phyloP scores from a whole-genome alignment of 1,139 yeast species.

The Pichia sp. region DNA sequence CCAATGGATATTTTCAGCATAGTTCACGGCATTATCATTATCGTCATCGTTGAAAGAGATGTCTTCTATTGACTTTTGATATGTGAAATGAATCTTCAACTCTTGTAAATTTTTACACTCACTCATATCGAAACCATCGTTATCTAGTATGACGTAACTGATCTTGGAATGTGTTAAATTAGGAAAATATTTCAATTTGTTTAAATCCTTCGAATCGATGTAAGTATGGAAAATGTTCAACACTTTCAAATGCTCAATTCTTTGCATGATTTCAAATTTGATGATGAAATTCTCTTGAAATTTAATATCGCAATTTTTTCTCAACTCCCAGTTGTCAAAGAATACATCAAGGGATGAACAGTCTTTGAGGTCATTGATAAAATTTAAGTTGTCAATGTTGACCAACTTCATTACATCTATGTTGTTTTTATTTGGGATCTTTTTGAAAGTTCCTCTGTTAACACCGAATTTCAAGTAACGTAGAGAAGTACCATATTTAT shows the following conservation, averaged over 20 bases:
- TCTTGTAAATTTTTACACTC: slow-evolving; percentile 28
- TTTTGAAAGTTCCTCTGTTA: slow-evolving; percentile 28
- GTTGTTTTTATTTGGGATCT: slow-evolving; percentile 24
- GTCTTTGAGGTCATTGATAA: slow-evolving; percentile 23
- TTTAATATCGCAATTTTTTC: slow-evolving; percentile 26
- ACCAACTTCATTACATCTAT: slow-evolving; percentile 28
- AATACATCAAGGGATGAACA: slow-evolving; percentile 29
- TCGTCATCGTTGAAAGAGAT: slow-evolving; percentile 1
- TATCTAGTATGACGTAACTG: slow-evolving; percentile 27
- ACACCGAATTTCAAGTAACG: slow-evolving; percentile 31
- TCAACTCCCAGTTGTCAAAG: slow-evolving; percentile 31
- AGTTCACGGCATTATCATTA: not conserved
- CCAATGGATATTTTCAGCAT: slow-evolving; percentile 24
- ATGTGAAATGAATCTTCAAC: slow-evolving; percentile 29
- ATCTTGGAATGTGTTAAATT: slow-evolving; percentile 29
- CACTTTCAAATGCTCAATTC: slow-evolving; percentile 22
- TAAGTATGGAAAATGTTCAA: slow-evolving; percentile 31
- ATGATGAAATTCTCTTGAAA: slow-evolving; percentile 27
- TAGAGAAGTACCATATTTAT: slow-evolving; percentile 21
- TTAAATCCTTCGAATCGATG: slow-evolving; percentile 26
- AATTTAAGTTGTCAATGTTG: slow-evolving; percentile 28
- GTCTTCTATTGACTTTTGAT: slow-evolving; percentile 21
- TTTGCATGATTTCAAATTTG: slow-evolving; percentile 21
- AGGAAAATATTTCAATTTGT: slow-evolving; percentile 27
- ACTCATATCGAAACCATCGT: slow-evolving; percentile 28